Base-by-base conservation (phyloP, 2,329 filamentous ascomycete species). In the Ustulina deusta region DNA sequence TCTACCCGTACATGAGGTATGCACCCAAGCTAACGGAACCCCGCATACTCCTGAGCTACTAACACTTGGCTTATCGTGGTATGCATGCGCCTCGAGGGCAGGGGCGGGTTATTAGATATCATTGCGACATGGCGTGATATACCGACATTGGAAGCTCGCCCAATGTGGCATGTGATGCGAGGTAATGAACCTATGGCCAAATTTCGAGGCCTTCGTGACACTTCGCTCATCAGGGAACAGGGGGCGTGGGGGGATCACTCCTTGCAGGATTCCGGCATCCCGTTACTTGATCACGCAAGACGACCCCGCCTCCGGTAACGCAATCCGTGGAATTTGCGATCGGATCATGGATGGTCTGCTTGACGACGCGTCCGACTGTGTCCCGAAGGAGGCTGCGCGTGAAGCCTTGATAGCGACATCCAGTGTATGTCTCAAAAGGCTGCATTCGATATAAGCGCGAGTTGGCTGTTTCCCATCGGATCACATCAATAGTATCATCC, bases 1-100 rank as follows among this genome's bases (percentile, higher is more conserved):
- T 48, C 55, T 58, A 48, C 55, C 55, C 40, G 11, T 58, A 46
- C 40, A 56, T 56, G 52, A 58, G 55, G 55, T 58, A 58, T 58
- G 40, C 55, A 48, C 17, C 42, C 40, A 58, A 58, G 17, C 27
- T 46, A 58, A 58, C 55, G 27, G 56, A 59, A 11, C 42, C 56
- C 40, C 17, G 27, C 56, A 59, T 48, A 34, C 27, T 59, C 25
- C 56, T 25, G 42, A 59, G 56, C 42, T 48, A 59, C 56, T 36
- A 36, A 59, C 27, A 59, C 56, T 59, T 59, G 29, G 56, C 42
- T 59, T 59, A 48, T 59, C 56, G 42, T 59, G 27, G 56, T 48
- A 48, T 48, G 29, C 56, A 48, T 59, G 56, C 40, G 29, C 40
- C 27, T 25, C 55, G 17, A 58, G 55, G 40, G 25, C 27, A 46